phyloP scores from a whole-genome alignment of 257 asterid genomes.

The Nicotiana paniculata region DNA sequence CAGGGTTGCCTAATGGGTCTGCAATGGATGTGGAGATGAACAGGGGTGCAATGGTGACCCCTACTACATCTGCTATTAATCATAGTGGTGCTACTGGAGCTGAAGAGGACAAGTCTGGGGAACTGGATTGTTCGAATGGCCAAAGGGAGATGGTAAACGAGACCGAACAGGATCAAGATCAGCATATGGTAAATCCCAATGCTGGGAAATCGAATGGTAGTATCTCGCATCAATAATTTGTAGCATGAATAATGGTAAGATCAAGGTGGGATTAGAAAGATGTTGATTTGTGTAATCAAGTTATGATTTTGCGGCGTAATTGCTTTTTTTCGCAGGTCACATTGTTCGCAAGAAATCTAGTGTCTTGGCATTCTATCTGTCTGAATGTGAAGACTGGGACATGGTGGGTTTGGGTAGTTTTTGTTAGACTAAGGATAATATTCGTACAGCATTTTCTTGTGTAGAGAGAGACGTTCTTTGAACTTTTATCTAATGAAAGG shows the following conservation, averaged over 20 bases:
- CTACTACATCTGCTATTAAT: conserved; percentile 7
- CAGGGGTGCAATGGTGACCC: neutral
- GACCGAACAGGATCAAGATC: conserved; percentile 21
- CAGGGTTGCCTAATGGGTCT: conserved; percentile 11
- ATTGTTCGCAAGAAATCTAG: neutral
- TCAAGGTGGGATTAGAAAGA: neutral
- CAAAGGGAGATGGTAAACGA: conserved; percentile 19
- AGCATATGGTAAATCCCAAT: conserved; percentile 14
- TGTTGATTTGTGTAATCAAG: neutral
- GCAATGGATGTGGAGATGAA: conserved; percentile 51
- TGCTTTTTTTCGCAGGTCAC: neutral
- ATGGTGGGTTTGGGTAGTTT: neutral
- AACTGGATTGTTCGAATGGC: conserved; percentile 12
- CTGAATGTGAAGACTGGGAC: neutral
- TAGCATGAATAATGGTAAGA: conserved; percentile 13
- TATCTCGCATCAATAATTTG: conserved; percentile 13
- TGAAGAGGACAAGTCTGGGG: conserved; percentile 15
- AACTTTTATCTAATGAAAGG: neutral
- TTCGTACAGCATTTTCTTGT: conserved; percentile 1
- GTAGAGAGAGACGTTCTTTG: conserved; percentile 4
- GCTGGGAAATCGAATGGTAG: conserved; percentile 16
- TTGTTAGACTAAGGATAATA: neutral
- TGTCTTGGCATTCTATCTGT: neutral
- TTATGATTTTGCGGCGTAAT: neutral
- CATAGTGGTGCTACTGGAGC: conserved; percentile 12